phyloP scores from a whole-genome alignment of 495 filamentous ascomycete genomes.

The Xylona heveae region DNA sequence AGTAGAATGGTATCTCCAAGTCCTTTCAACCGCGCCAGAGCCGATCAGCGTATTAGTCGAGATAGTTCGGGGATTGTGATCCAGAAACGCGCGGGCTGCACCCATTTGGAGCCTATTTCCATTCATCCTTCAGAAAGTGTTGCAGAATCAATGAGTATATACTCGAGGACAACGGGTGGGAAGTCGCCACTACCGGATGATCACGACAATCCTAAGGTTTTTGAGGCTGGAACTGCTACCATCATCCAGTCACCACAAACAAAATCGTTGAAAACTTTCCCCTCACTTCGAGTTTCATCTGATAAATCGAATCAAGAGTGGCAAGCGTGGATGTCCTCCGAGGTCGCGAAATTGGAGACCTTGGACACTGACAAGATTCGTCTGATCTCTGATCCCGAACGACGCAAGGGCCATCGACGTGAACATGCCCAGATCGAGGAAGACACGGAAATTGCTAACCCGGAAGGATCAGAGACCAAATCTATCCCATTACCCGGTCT shows the following conservation, averaged over 20 bases:
- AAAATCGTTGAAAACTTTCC: conserved; percentile 11
- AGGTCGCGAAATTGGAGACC: conserved; percentile 21
- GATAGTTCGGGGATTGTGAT: conserved; percentile 10
- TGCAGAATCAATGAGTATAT: conserved; percentile 27
- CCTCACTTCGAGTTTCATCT: too few species aligned
- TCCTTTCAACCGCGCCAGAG: conserved; percentile 30
- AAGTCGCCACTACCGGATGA: conserved; percentile 14
- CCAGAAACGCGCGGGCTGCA: not conserved
- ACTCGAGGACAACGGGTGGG: conserved; percentile 32
- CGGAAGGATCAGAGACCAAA: conserved; percentile 1
- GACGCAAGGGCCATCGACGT: conserved; percentile 28
- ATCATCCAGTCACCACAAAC: conserved; percentile 15
- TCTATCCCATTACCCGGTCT: conserved; percentile 9
- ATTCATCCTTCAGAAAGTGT: too few species aligned
- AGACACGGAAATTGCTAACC: conserved; percentile 11
- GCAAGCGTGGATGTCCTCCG: conserved; percentile 29
- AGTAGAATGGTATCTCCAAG: conserved; percentile 29
- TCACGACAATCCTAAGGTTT: too few species aligned
- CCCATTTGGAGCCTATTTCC: too few species aligned
- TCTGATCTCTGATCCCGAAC: not conserved
- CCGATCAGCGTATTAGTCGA: conserved; percentile 15
- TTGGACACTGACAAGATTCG: conserved; percentile 8
- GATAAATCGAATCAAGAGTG: conserved; percentile 22
- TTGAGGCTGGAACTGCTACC: conserved; percentile 19
- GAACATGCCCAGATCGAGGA: conserved; percentile 39